phyloP scores from a whole-genome alignment of 2,329 filamentous ascomycete species.

The Talaromyces sp. region DNA sequence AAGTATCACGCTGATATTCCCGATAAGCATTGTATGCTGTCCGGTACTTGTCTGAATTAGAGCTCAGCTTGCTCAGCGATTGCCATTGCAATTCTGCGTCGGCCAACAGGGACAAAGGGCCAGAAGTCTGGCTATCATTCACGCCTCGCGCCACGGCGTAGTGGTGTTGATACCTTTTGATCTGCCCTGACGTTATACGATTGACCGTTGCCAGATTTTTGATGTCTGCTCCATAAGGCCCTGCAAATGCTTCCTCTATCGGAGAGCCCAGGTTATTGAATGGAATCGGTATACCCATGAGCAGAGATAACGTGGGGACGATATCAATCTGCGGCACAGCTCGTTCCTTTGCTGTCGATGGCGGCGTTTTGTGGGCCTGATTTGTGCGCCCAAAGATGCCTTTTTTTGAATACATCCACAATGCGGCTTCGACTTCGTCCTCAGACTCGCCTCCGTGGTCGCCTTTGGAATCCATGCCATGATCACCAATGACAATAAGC shows the following conservation, averaged over 20 bases:
- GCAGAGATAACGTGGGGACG: constrained; percentile 82
- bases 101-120: constrained; percentile 58
- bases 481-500: constrained; percentile 95
- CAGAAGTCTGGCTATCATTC: constrained; percentile 57
- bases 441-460: constrained; percentile 98
- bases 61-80: constrained; percentile 40
- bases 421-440: constrained; percentile 86
- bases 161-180: constrained; percentile 80
- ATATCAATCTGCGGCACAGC: constrained; percentile 87
- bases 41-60: constrained; percentile 37
- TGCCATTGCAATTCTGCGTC: constrained; percentile 56
- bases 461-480: constrained; percentile 96
- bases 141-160: constrained; percentile 73
- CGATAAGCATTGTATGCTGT: constrained; percentile 58
- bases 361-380: constrained; percentile 56
- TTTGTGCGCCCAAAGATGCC: constrained; percentile 76
- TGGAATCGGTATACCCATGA: constrained; percentile 87
- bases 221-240: constrained; percentile 66
- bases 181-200: constrained; percentile 75
- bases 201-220: constrained; percentile 73
- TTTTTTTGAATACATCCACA: constrained; percentile 98
- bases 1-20: constrained; percentile 72
- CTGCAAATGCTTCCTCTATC: constrained; percentile 89
- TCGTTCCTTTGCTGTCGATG: constrained; percentile 66
- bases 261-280: constrained; percentile 93